Evolutionary conservation across 495 filamentous ascomycete genomes (phyloP).

Genomic region (Daldinia loculata): DNA sequence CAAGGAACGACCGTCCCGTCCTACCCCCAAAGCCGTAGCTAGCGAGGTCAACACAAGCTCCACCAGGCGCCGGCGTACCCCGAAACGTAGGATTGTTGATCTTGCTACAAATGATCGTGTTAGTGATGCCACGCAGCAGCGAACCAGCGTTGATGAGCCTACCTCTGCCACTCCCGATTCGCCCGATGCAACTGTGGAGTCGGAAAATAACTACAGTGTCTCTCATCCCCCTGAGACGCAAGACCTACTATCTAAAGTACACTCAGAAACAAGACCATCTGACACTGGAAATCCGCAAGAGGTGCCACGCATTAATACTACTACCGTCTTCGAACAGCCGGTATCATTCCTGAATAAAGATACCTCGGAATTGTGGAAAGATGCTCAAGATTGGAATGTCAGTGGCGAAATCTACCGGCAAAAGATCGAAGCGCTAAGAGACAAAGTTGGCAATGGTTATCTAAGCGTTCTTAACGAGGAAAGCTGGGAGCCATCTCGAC

Average conservation of each 20-base stretch:
- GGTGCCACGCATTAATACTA: conserved; percentile 58
- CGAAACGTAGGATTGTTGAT: conserved; percentile 83
- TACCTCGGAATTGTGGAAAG: conserved; percentile 51
- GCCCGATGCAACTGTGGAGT: conserved; percentile 7
- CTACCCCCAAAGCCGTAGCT: conserved; percentile 51
- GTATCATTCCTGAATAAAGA: conserved; percentile 51
- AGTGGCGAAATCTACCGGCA: conserved; percentile 82
- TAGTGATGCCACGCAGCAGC: conserved; percentile 39
- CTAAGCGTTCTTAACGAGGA: conserved; percentile 85
- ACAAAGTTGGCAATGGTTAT: conserved; percentile 85
- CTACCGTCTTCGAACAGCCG: conserved; percentile 52
- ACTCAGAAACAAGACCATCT: conserved; percentile 45
- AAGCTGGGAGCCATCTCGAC: conserved; percentile 60
- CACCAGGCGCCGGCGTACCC: conserved; percentile 59
- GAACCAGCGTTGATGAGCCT: conserved; percentile 13
- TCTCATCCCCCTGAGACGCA: conserved; percentile 52
- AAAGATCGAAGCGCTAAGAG: conserved; percentile 83
- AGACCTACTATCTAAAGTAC: conserved; percentile 27
- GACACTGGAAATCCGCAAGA: conserved; percentile 47
- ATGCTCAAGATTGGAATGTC: conserved; percentile 68
- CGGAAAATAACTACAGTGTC: conserved; percentile 54
- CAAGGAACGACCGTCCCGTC: conserved; percentile 56
- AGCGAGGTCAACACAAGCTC: conserved; percentile 63
- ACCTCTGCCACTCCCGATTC: background rate
- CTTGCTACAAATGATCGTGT: conserved; percentile 70